These are phyloP conservation scores for Cardamine chenopodiifolia DNA, from an alignment of 345 rosid genomes.

Conservation along the genomic window DNA sequence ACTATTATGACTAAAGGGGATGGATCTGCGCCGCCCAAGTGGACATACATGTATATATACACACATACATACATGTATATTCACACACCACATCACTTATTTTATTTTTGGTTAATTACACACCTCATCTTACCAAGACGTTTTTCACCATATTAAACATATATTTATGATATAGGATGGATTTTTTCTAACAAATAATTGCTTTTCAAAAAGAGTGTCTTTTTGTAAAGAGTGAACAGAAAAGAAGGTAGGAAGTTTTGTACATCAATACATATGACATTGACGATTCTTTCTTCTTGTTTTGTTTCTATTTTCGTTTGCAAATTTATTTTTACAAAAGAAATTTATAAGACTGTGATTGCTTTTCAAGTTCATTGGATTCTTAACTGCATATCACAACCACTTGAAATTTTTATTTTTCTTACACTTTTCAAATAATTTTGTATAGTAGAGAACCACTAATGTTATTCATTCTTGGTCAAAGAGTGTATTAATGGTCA, in stretches of 20 bases:
- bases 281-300: neutral
- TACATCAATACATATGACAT: neutral
- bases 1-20: constrained; percentile 12
- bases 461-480: neutral
- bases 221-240: neutral
- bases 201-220: neutral
- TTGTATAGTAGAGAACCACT: neutral
- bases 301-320: neutral
- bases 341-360: neutral
- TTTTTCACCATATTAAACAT: neutral
- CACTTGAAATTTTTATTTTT: neutral
- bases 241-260: neutral
- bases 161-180: neutral
- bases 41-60: neutral
- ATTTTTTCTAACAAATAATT: neutral
- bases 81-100: neutral
- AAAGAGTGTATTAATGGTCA: neutral
- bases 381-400: neutral
- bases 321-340: neutral
- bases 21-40: constrained; percentile 16
- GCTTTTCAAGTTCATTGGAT: neutral
- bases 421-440: neutral
- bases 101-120: neutral
- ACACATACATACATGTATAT: neutral
- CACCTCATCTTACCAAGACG: neutral